These are phyloP conservation scores for Diplocarpon rosae DNA, from an alignment of 2,329 filamentous ascomycete species.

Conservation along the genomic window DNA sequence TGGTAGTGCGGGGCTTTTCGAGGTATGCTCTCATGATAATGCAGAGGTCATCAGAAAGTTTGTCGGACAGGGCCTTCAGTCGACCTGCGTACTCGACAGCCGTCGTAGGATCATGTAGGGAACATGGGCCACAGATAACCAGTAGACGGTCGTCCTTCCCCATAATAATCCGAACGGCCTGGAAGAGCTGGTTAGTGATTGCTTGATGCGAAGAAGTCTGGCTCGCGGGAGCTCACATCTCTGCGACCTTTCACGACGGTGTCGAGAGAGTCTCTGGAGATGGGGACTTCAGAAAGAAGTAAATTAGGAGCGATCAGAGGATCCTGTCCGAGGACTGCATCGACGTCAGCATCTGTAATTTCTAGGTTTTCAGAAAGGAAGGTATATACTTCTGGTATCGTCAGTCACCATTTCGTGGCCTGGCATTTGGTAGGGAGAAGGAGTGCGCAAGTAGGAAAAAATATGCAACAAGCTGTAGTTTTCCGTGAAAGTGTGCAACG, in stretches of 20 bases:
- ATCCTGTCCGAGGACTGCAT: constrained; percentile 80
- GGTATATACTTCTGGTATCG: constrained; percentile 39
- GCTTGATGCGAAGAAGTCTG: neutral
- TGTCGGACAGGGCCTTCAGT: constrained; percentile 66
- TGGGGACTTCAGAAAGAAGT: constrained; percentile 76
- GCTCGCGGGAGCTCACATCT: constrained; percentile 28
- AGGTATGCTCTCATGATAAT: constrained; percentile 98
- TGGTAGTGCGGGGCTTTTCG: constrained; percentile 95
- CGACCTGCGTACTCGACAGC: constrained; percentile 81
- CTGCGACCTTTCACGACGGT: constrained; percentile 63
- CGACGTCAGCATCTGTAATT: no score
- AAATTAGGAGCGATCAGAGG: constrained; percentile 83
- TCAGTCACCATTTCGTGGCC: constrained; percentile 30
- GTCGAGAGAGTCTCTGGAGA: constrained; percentile 47
- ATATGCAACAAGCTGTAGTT: neutral
- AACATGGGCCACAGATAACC: constrained; percentile 92
- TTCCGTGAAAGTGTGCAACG: neutral
- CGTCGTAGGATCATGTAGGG: constrained; percentile 83
- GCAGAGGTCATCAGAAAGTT: constrained; percentile 71
- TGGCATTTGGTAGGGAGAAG: constrained; percentile 20
- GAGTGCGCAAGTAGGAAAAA: neutral
- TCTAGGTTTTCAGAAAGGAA: neutral
- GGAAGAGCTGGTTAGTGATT: neutral
- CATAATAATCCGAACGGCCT: constrained; percentile 31
- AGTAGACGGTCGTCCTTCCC: constrained; percentile 62